Evolutionary conservation across 176 grass and related monocot genomes (phyloP), one percentile per base, ranked within the genome.

Genomic region (Triticum timopheevii): DNA sequence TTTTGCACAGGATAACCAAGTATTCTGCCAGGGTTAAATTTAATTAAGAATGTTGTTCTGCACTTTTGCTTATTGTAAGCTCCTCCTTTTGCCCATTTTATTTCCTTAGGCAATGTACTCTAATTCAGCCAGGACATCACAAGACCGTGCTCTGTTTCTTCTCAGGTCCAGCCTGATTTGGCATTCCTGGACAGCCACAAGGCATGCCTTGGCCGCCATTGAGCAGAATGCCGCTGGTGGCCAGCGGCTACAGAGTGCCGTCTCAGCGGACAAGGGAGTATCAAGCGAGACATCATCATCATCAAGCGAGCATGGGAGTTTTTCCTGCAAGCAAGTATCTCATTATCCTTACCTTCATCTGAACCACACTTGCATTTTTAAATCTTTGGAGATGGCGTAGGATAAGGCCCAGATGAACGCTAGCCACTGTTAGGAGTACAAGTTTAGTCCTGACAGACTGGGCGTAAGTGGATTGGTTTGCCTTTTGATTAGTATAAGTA

Each of bases 401-500:
- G 25, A 27, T 27, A 27, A 1, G 25, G 25, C 25, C 25, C 25
- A 27, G 25, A 27, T 27, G 25, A 27, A 27, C 25, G 25, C 25
- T 27, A 27, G 25, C 25, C 25, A 25, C 25, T 25, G 25, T 25
- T 25, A 25, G 25, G 25, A 25, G 25, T 25, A 25, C 25, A 27
- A 27, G 25, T 27, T 27, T 27, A 27, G 25, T 27, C 25, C 25
- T 27, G 25, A 27, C 1, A 27, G 25, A 27, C 25, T 27, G 25
- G 73, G 50, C 35, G 5, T 63, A 64, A 76, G 82, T 59, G 27
- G 38, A 88, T 76, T 34, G 80, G 8, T 34, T 80, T 81, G 30
- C 69, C 50, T 88, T 85, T 85, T 69, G 36, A 77, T 87, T 84
- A 84, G 39, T 61, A 75, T 52, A 80, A 84, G 17, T 17, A 19